Percentiles rank a stretch among this genome's conserved stretches.
phyloP scores from a whole-genome alignment of 495 filamentous ascomycete genomes.

The Hyaloscypha variabilis region DNA sequence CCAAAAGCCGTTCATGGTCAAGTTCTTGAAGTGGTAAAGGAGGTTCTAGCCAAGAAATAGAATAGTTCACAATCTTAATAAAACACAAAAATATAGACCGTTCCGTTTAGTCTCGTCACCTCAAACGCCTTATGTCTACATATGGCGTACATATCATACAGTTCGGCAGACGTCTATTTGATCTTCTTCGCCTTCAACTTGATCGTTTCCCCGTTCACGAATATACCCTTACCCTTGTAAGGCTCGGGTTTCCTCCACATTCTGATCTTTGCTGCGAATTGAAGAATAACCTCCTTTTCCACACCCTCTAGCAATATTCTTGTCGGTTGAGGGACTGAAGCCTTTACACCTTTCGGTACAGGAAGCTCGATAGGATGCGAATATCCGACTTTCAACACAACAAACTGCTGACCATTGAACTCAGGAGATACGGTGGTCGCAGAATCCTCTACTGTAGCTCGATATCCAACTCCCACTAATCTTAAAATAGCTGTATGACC shows the following conservation, averaged over 20 bases:
- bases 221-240: slow-evolving; percentile 99
- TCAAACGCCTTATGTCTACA: slow-evolving; percentile 21
- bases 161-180: slow-evolving; percentile 61
- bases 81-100: background rate
- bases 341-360: slow-evolving; percentile 81
- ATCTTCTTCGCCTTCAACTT: slow-evolving; percentile 99
- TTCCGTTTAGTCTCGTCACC: slow-evolving; percentile 1
- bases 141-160: slow-evolving; percentile 30
- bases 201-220: slow-evolving; percentile 95
- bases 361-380: slow-evolving; percentile 91
- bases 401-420: slow-evolving; percentile 83
- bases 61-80: slow-evolving; percentile 5
- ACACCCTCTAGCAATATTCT: slow-evolving; percentile 86
- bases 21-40: slow-evolving; percentile 82
- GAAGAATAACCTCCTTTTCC: slow-evolving; percentile 82
- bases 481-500: slow-evolving; percentile 92
- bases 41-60: slow-evolving; percentile 58
- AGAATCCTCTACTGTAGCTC: slow-evolving; percentile 77
- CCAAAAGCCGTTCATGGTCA: slow-evolving; percentile 70
- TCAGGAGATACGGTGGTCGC: slow-evolving; percentile 67
- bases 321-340: slow-evolving; percentile 90
- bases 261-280: slow-evolving; percentile 86
- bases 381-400: slow-evolving; percentile 92
- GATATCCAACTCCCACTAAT: slow-evolving; percentile 95
- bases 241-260: slow-evolving; percentile 92